Percentiles rank a stretch among this genome's conserved stretches.
These are phyloP conservation scores for Peterozyma toletana DNA, from an alignment of 805 yeast species.

Conservation along the genomic window DNA sequence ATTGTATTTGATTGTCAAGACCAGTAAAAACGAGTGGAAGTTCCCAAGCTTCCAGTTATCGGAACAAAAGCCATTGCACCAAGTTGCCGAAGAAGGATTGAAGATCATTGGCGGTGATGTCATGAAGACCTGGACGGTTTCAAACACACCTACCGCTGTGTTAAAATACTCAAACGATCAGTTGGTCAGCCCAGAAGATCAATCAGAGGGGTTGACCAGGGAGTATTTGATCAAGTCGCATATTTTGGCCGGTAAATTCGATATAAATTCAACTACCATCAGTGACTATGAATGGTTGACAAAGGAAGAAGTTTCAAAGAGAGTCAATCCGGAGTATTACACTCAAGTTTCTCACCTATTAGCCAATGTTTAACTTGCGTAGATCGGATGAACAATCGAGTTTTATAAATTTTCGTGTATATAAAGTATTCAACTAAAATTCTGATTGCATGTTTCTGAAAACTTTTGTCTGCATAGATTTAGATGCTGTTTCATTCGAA, in stretches of 20 bases:
- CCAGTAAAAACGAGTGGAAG: constrained; percentile 46
- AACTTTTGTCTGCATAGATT: no score
- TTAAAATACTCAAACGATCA: constrained; percentile 32
- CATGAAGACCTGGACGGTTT: constrained; percentile 87
- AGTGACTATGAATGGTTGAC: constrained; percentile 75
- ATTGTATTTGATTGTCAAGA: constrained; percentile 63
- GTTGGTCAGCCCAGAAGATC: constrained; percentile 14
- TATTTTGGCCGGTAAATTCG: constrained; percentile 77
- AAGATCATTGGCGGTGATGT: constrained; percentile 63
- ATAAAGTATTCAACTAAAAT: no score
- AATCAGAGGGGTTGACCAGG: constrained; percentile 22
- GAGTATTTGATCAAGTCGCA: constrained; percentile 83
- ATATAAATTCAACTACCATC: constrained; percentile 28
- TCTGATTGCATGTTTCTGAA: no score
- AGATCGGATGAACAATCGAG: no score
- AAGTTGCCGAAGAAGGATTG: constrained; percentile 69
- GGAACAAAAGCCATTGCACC: constrained; percentile 50
- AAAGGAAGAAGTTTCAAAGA: constrained; percentile 62
- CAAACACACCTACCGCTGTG: constrained; percentile 78
- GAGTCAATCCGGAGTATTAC: constrained; percentile 49
- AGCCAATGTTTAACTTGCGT: constrained; percentile 11
- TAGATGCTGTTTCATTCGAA: no score
- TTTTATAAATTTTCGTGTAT: no score
- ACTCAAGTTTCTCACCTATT: constrained; percentile 44
- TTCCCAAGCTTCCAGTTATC: constrained; percentile 64